Conservation (phyloP, 2,329 filamentous ascomycete genomes). For the Hypoxylon sp. region DNA sequence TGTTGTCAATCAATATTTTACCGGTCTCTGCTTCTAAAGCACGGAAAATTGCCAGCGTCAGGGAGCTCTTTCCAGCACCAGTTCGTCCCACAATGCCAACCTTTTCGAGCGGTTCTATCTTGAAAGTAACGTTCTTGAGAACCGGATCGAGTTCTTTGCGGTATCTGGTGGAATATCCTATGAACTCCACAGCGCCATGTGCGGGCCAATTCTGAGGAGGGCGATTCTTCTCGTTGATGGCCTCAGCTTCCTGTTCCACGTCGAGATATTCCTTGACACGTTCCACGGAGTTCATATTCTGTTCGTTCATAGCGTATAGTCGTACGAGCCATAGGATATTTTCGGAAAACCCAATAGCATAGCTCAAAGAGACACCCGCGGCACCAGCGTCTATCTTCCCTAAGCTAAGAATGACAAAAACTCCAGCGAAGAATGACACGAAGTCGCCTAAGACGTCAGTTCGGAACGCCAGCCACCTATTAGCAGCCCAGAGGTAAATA, state of each 20-base stretch:
- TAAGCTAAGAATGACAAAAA: constrained; percentile 87
- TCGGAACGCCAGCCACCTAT: constrained; percentile 94
- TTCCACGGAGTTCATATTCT: constrained; percentile 99
- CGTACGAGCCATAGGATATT: constrained; percentile 97
- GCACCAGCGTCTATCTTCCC: constrained; percentile 89
- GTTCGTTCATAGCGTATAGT: constrained; percentile 93
- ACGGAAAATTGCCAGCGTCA: constrained; percentile 93
- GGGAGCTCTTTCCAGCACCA: constrained; percentile 94
- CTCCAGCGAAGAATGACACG: constrained; percentile 92
- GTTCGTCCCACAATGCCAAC: constrained; percentile 96
- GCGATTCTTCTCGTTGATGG: constrained; percentile 81
- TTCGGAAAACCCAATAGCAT: constrained; percentile 96
- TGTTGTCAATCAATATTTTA: constrained; percentile 87
- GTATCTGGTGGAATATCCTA: constrained; percentile 90
- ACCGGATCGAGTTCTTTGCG: constrained; percentile 89
- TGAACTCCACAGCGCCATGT: constrained; percentile 87
- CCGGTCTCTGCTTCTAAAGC: constrained; percentile 91
- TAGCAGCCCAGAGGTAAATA: constrained; percentile 95
- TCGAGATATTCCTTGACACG: constrained; percentile 97
- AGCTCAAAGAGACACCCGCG: constrained; percentile 93
- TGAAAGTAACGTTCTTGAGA: constrained; percentile 85
- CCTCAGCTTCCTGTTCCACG: constrained; percentile 90
- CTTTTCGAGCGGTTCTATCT: constrained; percentile 87
- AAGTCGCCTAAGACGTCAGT: constrained; percentile 91
- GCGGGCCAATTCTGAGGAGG: constrained; percentile 87